Conservation (phyloP, 1,284 basidiomycete genomes). For the Ustilago cynodontis region DNA sequence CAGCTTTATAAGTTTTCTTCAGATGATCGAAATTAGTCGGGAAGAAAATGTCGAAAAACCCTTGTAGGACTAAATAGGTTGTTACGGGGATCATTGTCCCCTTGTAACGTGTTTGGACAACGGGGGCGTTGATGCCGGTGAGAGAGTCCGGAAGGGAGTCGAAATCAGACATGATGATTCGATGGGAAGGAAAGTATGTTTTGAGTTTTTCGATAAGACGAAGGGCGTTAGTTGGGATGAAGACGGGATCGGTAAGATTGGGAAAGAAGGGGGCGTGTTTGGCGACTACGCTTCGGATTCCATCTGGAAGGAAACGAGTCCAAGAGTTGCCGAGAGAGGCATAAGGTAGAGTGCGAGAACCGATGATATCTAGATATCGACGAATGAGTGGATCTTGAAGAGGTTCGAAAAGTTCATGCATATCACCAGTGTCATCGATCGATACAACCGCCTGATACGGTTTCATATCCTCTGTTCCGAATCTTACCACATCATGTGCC, state of each 20-base stretch:
- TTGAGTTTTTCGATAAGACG: slow-evolving; percentile 86
- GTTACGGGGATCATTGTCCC: slow-evolving; percentile 84
- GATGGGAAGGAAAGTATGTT: slow-evolving; percentile 87
- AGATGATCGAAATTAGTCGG: slow-evolving; percentile 90
- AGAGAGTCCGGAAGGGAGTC: slow-evolving; percentile 87
- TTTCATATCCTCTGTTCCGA: slow-evolving; percentile 79
- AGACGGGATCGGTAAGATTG: slow-evolving; percentile 90
- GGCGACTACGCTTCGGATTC: slow-evolving; percentile 54
- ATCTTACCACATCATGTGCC: slow-evolving; percentile 93
- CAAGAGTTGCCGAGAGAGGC: slow-evolving; percentile 67
- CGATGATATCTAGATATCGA: slow-evolving; percentile 73
- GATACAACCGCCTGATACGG: slow-evolving; percentile 88
- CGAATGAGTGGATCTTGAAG: slow-evolving; percentile 85
- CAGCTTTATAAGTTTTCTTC: slow-evolving; percentile 46
- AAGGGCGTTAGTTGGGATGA: slow-evolving; percentile 91
- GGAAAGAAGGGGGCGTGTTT: slow-evolving; percentile 77
- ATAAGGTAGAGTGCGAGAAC: background rate
- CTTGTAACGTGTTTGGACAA: slow-evolving; percentile 92
- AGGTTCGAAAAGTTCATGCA: slow-evolving; percentile 84
- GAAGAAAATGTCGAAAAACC: slow-evolving; percentile 99
- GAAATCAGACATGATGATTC: slow-evolving; percentile 93
- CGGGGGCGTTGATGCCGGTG: slow-evolving; percentile 85
- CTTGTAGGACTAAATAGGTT: slow-evolving; percentile 91
- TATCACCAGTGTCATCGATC: slow-evolving; percentile 86
- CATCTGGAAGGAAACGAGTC: slow-evolving; percentile 76